These are phyloP conservation scores for Dictyostelium firmibasis DNA, from an alignment of 78 protist species.

Conservation along the genomic window DNA sequence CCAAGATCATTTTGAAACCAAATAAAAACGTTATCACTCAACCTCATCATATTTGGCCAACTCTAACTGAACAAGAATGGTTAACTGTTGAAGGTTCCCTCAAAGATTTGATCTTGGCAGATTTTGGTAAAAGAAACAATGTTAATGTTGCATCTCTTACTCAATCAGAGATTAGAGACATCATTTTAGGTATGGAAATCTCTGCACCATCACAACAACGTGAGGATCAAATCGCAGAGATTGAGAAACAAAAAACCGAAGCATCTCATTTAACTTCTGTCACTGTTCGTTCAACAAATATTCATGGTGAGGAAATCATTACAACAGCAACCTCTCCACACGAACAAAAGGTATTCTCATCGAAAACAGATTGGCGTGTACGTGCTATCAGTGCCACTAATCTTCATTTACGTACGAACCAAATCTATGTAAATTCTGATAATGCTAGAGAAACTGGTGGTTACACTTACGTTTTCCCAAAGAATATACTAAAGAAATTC, in stretches of 20 bases:
- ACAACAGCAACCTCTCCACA: slow-evolving; percentile 95
- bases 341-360: slow-evolving; percentile 92
- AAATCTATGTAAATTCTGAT: slow-evolving; percentile 98
- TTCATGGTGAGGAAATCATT: slow-evolving; percentile 98
- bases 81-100: slow-evolving; percentile 95
- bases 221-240: slow-evolving; percentile 97
- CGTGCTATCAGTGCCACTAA: slow-evolving; percentile 98
- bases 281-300: slow-evolving; percentile 94
- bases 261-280: slow-evolving; percentile 90
- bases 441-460: slow-evolving; percentile 95
- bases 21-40: slow-evolving; percentile 92
- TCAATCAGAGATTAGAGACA: slow-evolving; percentile 99
- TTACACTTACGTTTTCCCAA: slow-evolving; percentile 98
- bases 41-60: slow-evolving; percentile 99
- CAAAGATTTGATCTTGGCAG: slow-evolving; percentile 99
- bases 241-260: slow-evolving; percentile 97
- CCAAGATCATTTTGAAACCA: slow-evolving; percentile 97
- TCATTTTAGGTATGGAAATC: slow-evolving; percentile 99
- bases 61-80: slow-evolving; percentile 99
- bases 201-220: slow-evolving; percentile 99
- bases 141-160: slow-evolving; percentile 98
- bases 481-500: slow-evolving; percentile 97
- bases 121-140: slow-evolving; percentile 99
- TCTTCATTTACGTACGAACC: slow-evolving; percentile 97
- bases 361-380: slow-evolving; percentile 99